Evolutionary conservation across 495 filamentous ascomycete species (phyloP).

Genomic region (Neurospora sublineolata): DNA sequence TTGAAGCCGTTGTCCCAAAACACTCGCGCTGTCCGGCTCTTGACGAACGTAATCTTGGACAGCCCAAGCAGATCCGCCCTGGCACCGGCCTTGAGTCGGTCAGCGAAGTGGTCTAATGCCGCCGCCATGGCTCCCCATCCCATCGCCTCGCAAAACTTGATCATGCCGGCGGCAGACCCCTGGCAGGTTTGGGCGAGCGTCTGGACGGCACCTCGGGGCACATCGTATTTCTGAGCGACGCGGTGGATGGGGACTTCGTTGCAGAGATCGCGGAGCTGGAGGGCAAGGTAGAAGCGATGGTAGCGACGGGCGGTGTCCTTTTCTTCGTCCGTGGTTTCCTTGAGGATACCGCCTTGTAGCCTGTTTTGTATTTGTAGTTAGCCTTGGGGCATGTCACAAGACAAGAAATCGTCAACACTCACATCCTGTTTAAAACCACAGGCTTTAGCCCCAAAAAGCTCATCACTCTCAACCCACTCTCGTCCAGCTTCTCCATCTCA

Average conservation of each 20-base stretch:
- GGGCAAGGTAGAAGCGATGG: conserved; percentile 65
- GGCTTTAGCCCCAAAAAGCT: conserved; percentile 59
- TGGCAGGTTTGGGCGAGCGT: conserved; percentile 63
- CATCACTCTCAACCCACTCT: conserved; percentile 59
- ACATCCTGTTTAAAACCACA: conserved; percentile 62
- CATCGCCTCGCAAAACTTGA: conserved; percentile 66
- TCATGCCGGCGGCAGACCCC: conserved; percentile 67
- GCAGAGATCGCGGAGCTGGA: conserved; percentile 72
- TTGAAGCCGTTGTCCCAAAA: conserved; percentile 71
- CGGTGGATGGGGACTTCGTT: conserved; percentile 63
- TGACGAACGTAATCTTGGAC: conserved; percentile 64
- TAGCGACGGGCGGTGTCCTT: conserved; percentile 53
- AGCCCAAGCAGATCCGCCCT: conserved; percentile 62
- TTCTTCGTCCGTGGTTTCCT: conserved; percentile 50
- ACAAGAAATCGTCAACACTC: conserved; percentile 5
- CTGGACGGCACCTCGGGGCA: conserved; percentile 60
- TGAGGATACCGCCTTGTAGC: conserved; percentile 57
- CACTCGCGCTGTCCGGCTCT: conserved; percentile 63
- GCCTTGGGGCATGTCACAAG: not conserved
- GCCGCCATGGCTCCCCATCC: conserved; percentile 63
- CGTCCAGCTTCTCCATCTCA: conserved; percentile 58
- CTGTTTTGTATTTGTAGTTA: conserved; percentile 31
- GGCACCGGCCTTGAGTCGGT: conserved; percentile 63
- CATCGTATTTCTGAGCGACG: conserved; percentile 59
- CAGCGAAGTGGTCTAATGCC: conserved; percentile 67